A percentile compares a stretch with the other conserved stretches of the same genome.
These are phyloP conservation scores for Carallia brachiata DNA, from an alignment of 345 rosid species.

Conservation along the genomic window DNA sequence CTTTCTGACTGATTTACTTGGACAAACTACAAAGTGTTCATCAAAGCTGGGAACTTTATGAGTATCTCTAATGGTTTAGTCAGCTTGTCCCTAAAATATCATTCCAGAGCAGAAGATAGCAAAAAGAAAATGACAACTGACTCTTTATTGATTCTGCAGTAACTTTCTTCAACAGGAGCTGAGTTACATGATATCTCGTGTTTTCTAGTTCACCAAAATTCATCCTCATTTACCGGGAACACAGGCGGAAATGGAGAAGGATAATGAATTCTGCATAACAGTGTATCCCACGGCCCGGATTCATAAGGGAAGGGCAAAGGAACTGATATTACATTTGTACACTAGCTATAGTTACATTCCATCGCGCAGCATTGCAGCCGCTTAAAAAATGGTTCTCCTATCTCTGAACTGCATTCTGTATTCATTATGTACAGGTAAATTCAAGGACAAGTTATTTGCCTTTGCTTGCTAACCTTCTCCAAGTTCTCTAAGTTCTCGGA, in stretches of 20 bases:
- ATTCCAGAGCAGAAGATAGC: no score
- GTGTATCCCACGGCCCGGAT: neutral
- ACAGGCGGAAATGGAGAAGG: no score
- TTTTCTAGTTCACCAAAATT: no score
- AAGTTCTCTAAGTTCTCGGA: slow-evolving; percentile 77
- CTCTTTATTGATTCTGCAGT: no score
- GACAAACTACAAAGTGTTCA: no score
- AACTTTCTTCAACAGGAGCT: no score
- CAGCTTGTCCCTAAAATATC: neutral
- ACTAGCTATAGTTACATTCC: neutral
- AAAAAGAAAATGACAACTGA: no score
- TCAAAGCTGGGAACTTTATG: neutral
- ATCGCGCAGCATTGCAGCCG: slow-evolving; percentile 6
- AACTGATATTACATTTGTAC: slow-evolving; percentile 23
- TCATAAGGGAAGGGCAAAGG: neutral
- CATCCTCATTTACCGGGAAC: no score
- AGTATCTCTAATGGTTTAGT: no score
- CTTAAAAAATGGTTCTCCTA: slow-evolving; percentile 6
- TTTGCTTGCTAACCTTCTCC: slow-evolving; percentile 59
- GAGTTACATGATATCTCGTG: no score
- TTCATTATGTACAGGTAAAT: slow-evolving; percentile 30
- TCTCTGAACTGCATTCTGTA: slow-evolving; percentile 22
- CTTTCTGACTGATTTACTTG: slow-evolving; percentile 62
- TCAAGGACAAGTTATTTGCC: slow-evolving; percentile 62
- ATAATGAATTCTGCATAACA: no score